Base-by-base conservation (phyloP, 352 stramenopile genomes). In the Peronospora destructor region DNA sequence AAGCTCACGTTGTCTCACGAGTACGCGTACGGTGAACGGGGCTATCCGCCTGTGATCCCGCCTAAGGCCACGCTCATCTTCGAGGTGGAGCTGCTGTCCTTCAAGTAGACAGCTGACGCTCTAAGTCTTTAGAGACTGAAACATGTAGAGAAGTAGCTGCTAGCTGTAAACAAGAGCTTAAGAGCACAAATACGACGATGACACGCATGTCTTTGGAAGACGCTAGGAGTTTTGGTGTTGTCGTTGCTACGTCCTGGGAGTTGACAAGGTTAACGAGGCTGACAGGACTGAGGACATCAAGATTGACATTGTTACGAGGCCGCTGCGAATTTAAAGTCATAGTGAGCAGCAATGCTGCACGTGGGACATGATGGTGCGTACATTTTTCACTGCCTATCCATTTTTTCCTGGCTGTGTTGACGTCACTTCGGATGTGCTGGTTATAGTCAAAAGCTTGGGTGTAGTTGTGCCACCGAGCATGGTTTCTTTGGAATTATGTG, bases 21-120 rank as follows among this genome's bases (percentile, higher is more conserved):
- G 63, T 97, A 95, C 72, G 95, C 86, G 21, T 98, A 98, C 63
- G 95, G 95, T 33, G 74, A 78, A 49, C 53, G 71, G 35, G 91
- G 94, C 29, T 90, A 94, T 45, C 84, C 84, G 10, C 87, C 87
- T 37, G 67, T 90, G n/a, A n/a, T n/a, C n/a, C n/a, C n/a, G n/a
- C n/a, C n/a, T n/a, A n/a, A n/a, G n/a, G n/a, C n/a, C n/a, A n/a
- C n/a, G 62, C 68, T 97, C 36, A 80, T 93, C 40, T 97, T 97
- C 67, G 91, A 97, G 54, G 86, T 97, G 37, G 91, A 97, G 68
- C 70, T 97, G 38, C 49, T 91, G 49, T 83, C 69, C 35, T 91
- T 87, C 61, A 63, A 21, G 19, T 21, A 21, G 19, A 59, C 37
- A 4, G 42, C 35, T 39, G 37, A 19, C 28, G 29, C 46, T 57